Evolutionary conservation across 228 moss, liverwort and hornwort genomes (phyloP), one percentile per base, ranked within the genome.

Genomic region (Sphagnum fallax): DNA sequence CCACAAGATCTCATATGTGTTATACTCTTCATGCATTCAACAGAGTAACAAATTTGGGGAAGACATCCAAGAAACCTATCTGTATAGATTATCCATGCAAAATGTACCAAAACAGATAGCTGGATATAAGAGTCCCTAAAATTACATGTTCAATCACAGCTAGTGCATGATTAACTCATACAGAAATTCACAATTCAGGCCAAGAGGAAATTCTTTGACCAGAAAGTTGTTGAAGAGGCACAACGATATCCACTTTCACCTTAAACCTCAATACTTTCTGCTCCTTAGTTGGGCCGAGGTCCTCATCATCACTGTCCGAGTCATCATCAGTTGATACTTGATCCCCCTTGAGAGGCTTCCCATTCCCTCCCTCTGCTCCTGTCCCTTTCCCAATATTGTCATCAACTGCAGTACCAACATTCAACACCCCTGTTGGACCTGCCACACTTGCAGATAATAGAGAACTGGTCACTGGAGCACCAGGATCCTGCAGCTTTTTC

Each of bases 251-350:
- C 32, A 32, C 55, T 55, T 69, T 53, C 67, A 94, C 94, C 91
- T 94, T 94, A 68, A 94, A 94, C 64, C 86, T 89, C 49, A 67
- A 49, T 10, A 91, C 53, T 52, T 91, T 89, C 66, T 91, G 89
- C 83, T 94, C 94, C 77, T 94, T 94, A 1, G 89, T 84, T 79
- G 89, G 94, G 58, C 87, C 89, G 64, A 84, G 89, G 32, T 91
- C 94, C 75, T 94, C 94, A 48, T 94, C 94, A 52, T 94, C 94
- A 79, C 91, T 94, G 58, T 94, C 94, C 49, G 88, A 90, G 53
- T 91, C 91, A 16, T 87, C 85, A 49, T 94, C 94, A 49, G 94
- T 88, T 50, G 94, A 91, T 49, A 88, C 80, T 66, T 84, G 84
- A 71, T 76, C 90, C 61, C 86, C 78, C 77, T 81, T 93, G 64